Evolutionary conservation across 139 green algal species (phyloP).

Genomic region (Volvox reticuliferus): DNA sequence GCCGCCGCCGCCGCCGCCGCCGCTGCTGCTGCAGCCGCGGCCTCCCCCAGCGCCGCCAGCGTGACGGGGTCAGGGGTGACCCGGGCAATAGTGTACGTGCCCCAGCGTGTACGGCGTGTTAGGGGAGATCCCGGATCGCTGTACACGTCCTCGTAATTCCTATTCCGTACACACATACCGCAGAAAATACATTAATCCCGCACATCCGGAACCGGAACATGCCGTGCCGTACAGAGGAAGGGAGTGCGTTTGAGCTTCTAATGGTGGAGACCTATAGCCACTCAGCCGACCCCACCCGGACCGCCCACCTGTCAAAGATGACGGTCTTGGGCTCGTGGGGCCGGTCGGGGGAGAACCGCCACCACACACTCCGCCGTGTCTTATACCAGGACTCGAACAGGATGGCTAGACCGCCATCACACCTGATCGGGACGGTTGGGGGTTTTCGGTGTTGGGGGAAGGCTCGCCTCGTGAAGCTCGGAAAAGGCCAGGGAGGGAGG

Average conservation of each 20-base stretch:
- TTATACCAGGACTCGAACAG: slow-evolving; percentile 95
- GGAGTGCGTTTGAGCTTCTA: too few species aligned
- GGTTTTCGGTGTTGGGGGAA: too few species aligned
- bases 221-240: not conserved
- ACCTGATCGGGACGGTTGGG: slow-evolving; percentile 50
- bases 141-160: slow-evolving; percentile 96
- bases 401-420: slow-evolving; percentile 87
- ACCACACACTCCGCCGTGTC: slow-evolving; percentile 71
- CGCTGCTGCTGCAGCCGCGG: not conserved
- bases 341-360: slow-evolving; percentile 65
- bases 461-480: too few species aligned
- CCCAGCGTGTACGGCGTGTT: slow-evolving; percentile 73
- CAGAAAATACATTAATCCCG: too few species aligned
- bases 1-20: not conserved
- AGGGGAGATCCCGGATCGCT: slow-evolving; percentile 90
- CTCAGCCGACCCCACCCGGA: too few species aligned
- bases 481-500: too few species aligned
- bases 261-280: too few species aligned
- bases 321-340: slow-evolving; percentile 58
- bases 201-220: too few species aligned
- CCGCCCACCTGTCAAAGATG: slow-evolving; percentile 73
- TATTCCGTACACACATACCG: not conserved
- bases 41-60: slow-evolving; percentile 4
- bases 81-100: slow-evolving; percentile 88
- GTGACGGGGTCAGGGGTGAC: slow-evolving; percentile 24